These are phyloP conservation scores for Nicotiana benthamiana DNA, from an alignment of 257 asterid genomes.

Conservation along the genomic window DNA sequence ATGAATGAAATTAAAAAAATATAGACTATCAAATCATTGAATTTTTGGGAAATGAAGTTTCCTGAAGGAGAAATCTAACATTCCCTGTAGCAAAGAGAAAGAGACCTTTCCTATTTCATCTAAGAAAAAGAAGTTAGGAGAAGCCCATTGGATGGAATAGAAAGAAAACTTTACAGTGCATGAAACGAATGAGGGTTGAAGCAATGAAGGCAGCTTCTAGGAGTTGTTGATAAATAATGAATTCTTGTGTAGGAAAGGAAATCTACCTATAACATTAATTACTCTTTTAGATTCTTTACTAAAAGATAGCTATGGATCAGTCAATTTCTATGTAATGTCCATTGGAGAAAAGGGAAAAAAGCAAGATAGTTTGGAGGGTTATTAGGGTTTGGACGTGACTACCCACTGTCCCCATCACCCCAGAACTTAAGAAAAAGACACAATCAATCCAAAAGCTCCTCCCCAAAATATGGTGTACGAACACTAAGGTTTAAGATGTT, in stretches of 20 bases:
- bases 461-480: background rate
- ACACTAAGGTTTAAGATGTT: background rate
- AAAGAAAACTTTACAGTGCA: slow-evolving; percentile 9
- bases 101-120: slow-evolving; percentile 4
- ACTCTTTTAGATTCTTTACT: background rate
- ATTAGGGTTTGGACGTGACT: background rate
- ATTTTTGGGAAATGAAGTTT: slow-evolving; percentile 13
- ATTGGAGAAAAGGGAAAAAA: slow-evolving; percentile 6
- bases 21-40: background rate
- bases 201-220: background rate
- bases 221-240: slow-evolving; percentile 8
- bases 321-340: slow-evolving; percentile 10
- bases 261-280: background rate
- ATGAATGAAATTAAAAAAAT: slow-evolving; percentile 13
- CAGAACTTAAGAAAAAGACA: background rate
- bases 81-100: slow-evolving; percentile 13
- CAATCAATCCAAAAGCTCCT: background rate
- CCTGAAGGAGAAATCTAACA: slow-evolving; percentile 27
- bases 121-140: background rate
- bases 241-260: slow-evolving; percentile 4
- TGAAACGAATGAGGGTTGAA: slow-evolving; percentile 7
- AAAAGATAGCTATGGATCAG: background rate
- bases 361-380: background rate
- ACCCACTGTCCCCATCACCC: background rate
- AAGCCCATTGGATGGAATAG: slow-evolving; percentile 6